Conservation (phyloP, 73 alveolate genomes). For the Paramecium primaurelia region DNA sequence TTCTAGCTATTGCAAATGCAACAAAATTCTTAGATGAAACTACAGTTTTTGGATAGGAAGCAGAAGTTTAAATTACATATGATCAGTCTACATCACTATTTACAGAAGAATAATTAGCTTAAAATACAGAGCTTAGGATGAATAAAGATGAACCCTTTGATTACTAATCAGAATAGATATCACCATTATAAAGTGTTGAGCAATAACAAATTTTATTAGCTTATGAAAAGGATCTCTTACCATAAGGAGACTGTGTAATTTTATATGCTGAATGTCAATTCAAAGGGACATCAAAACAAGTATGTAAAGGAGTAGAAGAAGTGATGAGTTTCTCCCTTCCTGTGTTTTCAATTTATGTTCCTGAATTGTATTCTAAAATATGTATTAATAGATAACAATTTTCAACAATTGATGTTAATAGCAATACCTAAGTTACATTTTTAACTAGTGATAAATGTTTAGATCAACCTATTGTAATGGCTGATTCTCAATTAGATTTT, state of each 20-base stretch:
- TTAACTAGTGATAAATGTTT: neutral
- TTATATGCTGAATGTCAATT: neutral
- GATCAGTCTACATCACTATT: neutral
- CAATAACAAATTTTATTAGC: neutral
- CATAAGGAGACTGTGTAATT: constrained; percentile 17
- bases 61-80: neutral
- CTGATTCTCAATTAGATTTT: neutral
- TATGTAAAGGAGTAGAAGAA: neutral
- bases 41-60: neutral
- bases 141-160: neutral
- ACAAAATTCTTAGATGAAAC: neutral
- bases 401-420: neutral
- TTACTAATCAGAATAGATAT: neutral
- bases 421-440: neutral
- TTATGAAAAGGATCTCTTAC: neutral
- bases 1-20: neutral
- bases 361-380: neutral
- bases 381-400: neutral
- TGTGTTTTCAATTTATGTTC: neutral
- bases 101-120: neutral
- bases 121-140: neutral
- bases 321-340: neutral
- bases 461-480: constrained; percentile 1
- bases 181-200: neutral
- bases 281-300: neutral